Percentiles rank a stretch among this genome's conserved stretches.
Conservation (phyloP, 176 grass and related monocot species). For the Olyra latifolia region DNA sequence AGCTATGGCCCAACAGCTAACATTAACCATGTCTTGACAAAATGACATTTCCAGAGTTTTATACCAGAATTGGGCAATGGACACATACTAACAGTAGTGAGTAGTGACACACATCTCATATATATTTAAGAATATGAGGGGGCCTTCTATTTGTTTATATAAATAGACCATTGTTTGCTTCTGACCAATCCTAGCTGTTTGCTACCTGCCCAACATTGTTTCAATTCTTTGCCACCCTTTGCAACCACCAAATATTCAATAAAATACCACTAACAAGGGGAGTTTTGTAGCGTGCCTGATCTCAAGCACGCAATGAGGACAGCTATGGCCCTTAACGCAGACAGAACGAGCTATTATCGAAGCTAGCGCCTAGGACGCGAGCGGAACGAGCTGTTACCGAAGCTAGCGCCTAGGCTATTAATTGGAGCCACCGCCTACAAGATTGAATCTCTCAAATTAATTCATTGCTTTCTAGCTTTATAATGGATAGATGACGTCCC, state of each 20-base stretch:
- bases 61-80: not conserved
- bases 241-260: not conserved
- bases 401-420: too few relatives aligned
- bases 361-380: too few relatives aligned
- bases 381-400: too few relatives aligned
- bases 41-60: conserved; percentile 3
- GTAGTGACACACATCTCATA: conserved; percentile 1
- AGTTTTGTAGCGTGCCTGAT: too few relatives aligned
- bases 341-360: too few relatives aligned
- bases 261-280: too few relatives aligned
- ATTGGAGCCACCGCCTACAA: too few relatives aligned
- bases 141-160: not conserved
- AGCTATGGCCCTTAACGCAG: too few relatives aligned
- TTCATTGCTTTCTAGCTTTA: too few relatives aligned
- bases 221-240: not conserved
- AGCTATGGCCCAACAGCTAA: not conserved
- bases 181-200: not conserved
- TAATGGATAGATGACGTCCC: too few relatives aligned
- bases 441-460: too few relatives aligned
- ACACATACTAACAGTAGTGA: not conserved
- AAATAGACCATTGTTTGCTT: not conserved
- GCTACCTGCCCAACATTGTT: not conserved
- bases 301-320: too few relatives aligned
- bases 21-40: not conserved
- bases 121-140: not conserved